phyloP scores from a whole-genome alignment of 306 rosid genomes.

The Aeschynomene evenia region DNA sequence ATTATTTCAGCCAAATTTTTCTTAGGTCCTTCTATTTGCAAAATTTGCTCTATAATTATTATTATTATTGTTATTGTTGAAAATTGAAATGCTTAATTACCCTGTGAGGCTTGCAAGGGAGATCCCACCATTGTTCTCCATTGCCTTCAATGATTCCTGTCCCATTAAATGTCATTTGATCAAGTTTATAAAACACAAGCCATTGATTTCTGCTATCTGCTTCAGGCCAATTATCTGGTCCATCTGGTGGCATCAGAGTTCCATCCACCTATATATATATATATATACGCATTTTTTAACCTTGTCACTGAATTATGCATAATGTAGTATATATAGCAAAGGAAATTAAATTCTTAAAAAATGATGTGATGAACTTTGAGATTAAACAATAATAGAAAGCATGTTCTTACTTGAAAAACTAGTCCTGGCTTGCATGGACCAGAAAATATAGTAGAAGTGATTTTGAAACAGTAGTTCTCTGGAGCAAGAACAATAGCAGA shows the following conservation, averaged over 20 bases:
- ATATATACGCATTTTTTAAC: too few species aligned
- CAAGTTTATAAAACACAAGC: constrained; percentile 85
- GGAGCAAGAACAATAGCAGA: constrained; percentile 78
- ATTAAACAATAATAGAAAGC: neutral
- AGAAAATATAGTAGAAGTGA: constrained; percentile 85
- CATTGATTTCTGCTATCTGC: constrained; percentile 71
- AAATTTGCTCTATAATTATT: too few species aligned
- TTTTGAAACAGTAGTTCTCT: constrained; percentile 47
- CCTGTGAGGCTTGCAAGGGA: constrained; percentile 98
- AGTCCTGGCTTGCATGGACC: constrained; percentile 97
- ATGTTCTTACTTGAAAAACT: constrained; percentile 77
- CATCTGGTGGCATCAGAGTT: constrained; percentile 84
- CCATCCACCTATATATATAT: constrained; percentile 79
- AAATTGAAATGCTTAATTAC: constrained; percentile 47
- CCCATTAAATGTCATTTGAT: constrained; percentile 79
- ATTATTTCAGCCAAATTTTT: too few species aligned
- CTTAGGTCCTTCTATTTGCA: too few species aligned
- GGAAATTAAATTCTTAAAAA: neutral
- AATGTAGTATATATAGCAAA: neutral
- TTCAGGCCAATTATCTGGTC: constrained; percentile 83
- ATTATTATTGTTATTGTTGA: too few species aligned
- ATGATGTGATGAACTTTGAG: neutral
- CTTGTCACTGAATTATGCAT: neutral
- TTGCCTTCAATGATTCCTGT: constrained; percentile 93
- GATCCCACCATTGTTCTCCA: constrained; percentile 95